Conservation (phyloP, 257 asterid species). For the Dorcoceras hygrometricum region DNA sequence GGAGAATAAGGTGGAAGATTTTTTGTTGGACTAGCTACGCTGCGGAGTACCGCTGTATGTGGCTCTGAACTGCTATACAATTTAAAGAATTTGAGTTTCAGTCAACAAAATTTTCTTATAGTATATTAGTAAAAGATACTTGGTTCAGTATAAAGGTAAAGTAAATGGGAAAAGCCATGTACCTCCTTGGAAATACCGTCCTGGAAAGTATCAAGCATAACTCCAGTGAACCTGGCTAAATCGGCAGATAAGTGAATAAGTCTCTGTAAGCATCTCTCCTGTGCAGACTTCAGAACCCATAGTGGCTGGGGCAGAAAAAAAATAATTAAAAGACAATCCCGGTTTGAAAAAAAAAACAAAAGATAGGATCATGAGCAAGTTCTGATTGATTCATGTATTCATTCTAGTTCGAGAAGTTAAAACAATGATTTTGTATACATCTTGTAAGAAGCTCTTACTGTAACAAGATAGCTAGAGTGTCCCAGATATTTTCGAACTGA, state of each 20-base stretch:
- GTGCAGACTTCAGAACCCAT: slow-evolving; percentile 84
- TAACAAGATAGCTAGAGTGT: slow-evolving; percentile 67
- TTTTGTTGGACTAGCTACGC: not conserved
- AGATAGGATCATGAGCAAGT: slow-evolving; percentile 7
- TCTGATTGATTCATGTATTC: not conserved
- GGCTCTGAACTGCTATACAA: not conserved
- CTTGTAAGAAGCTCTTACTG: slow-evolving; percentile 46
- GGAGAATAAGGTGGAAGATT: not conserved
- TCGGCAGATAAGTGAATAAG: slow-evolving; percentile 85
- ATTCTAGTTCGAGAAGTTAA: not conserved
- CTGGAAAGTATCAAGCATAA: slow-evolving; percentile 47
- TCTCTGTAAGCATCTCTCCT: slow-evolving; percentile 72
- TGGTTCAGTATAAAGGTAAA: not conserved
- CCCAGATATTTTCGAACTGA: slow-evolving; percentile 74
- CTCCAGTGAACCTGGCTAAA: slow-evolving; percentile 81
- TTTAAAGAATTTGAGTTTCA: not conserved
- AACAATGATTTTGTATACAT: too few species aligned
- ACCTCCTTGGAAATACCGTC: slow-evolving; percentile 54
- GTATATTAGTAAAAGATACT: not conserved
- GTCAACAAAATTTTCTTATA: not conserved
- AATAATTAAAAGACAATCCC: slow-evolving; percentile 1
- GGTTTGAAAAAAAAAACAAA: slow-evolving; percentile 1
- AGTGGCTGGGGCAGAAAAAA: slow-evolving; percentile 52
- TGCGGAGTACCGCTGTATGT: not conserved
- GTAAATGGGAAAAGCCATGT: slow-evolving; percentile 16